Base-by-base conservation (phyloP, 129 eudicot genomes). In the Chrysanthemum seticuspe region DNA sequence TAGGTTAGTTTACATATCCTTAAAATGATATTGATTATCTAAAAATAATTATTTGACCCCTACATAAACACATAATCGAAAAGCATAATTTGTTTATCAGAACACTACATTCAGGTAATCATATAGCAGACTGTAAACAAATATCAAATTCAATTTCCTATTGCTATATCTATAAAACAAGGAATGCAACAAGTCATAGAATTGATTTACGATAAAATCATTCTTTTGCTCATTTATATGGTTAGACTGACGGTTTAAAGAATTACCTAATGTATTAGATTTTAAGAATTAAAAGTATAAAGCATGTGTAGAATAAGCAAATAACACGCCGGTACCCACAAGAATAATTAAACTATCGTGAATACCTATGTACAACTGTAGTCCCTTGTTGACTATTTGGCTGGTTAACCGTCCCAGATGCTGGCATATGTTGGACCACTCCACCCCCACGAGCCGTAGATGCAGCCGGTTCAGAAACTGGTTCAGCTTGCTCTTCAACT, bases 281-380 rank as follows among this genome's bases (percentile, higher is more conserved):
- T 68, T 70, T 31, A 7, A 19, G 52, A 51, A 23, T 51, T 67
- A 49, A 21, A 68, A 68, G 19, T 25, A 19, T 68, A 68, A 5
- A 27, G 40, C 61, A 14, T 7, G 45, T 7, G 53, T 40, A 9
- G 12, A 63, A 25, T 15, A 0, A 10, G 54, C 12, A 65, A 53
- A 49, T 29, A 74, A 47, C 18, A 15, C 34, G 21, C 53, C 12
- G 47, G 47, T 40, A 40, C 47, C 47, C 47, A 40, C 47, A 51
- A 29, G 6, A 40, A 63, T 34, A 74, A 29, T 7, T 68, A 9
- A 59, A 13, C 44, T 16, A 19, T 9, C 48, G 52, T 70, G 8
- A 79, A 31, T 79, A 87, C 93, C 93, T 84, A 49, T 77, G 78
- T 67, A 74, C 23, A 72, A 57, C 68, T 10, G 82, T 80, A 7